Base-by-base conservation (phyloP, 2,329 filamentous ascomycete species). In the Scedosporium minutisporum region DNA sequence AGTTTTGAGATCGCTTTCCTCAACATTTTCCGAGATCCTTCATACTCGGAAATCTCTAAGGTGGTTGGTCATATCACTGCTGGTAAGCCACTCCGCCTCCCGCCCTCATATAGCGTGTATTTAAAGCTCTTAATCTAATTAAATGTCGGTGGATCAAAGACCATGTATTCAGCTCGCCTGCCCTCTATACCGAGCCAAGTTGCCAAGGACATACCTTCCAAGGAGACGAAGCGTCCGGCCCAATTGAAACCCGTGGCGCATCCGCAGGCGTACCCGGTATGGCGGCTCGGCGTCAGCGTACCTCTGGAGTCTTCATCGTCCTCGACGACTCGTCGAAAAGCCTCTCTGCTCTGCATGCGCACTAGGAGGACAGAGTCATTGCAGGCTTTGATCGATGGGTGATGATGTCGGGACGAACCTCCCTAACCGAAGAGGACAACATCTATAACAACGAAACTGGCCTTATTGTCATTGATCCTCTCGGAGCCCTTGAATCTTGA, bases 1-100 rank as follows among this genome's bases (percentile, higher is more conserved):
- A 80, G 80, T 64, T 82, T 84, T 63, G 82, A 85, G 68, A 78
- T 85, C 66, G 82, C 80, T 61, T 79, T 76, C 27, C 70, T 80
- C 38, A 68, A 71, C 3, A 82, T 83, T 69, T 82, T 83, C 69
- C 78, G 82, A 46, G 73, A 75, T 10, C 6, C 27, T 25, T 10
- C 18, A 4, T 59, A 59, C 18, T 21, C 29, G n/a, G 41, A 18
- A 21, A 18, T 59, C 18, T 21, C 41, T 6, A 14, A 44, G 10
- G 18, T 33, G 33, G 33, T 38, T 38, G 33, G 10, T 38, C 33
- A 6, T 38, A 38, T 38, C 33, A 38, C 33, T 14, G 10, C 33
- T 38, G 33, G 33, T 38, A 38, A 38, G 33, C 33, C 33, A 38
- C 33, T 12, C 33, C 33, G 1, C 10, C 33, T 3, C 33, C 33